Evolutionary conservation across 306 rosid species (phyloP).

Genomic region (Cicer pinnatifidum): DNA sequence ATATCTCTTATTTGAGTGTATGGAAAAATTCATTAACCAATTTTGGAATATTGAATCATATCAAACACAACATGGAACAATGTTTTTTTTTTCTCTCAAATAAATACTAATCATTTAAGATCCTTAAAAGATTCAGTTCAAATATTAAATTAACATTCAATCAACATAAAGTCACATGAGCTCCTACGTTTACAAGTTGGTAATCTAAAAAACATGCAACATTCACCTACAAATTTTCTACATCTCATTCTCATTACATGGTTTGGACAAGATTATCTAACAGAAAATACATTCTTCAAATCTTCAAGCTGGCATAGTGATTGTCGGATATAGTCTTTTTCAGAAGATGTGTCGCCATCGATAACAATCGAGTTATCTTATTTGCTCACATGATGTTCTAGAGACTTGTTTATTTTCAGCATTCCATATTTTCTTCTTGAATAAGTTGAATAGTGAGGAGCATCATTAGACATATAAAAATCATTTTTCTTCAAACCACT

Average conservation of each 20-base stretch:
- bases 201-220: slow-evolving; percentile 43
- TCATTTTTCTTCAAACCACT: slow-evolving; percentile 46
- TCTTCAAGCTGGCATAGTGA: slow-evolving; percentile 49
- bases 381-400: slow-evolving; percentile 37
- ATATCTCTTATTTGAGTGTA: background rate
- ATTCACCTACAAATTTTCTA: slow-evolving; percentile 9
- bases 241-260: slow-evolving; percentile 22
- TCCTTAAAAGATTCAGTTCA: slow-evolving; percentile 5
- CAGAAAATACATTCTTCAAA: slow-evolving; percentile 36
- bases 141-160: slow-evolving; percentile 30
- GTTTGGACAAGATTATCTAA: slow-evolving; percentile 16
- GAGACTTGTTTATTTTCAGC: slow-evolving; percentile 46
- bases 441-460: slow-evolving; percentile 42
- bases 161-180: slow-evolving; percentile 33
- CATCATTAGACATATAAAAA: slow-evolving; percentile 32
- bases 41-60: background rate
- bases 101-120: slow-evolving; percentile 22
- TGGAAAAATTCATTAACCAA: background rate
- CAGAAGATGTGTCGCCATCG: slow-evolving; percentile 66
- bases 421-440: slow-evolving; percentile 30
- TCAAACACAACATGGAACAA: background rate
- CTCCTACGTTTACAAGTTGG: slow-evolving; percentile 41
- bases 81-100: slow-evolving; percentile 2
- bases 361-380: slow-evolving; percentile 52
- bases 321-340: slow-evolving; percentile 75